Conservation (phyloP, 495 filamentous ascomycete species). For the Penicillium canariense region DNA sequence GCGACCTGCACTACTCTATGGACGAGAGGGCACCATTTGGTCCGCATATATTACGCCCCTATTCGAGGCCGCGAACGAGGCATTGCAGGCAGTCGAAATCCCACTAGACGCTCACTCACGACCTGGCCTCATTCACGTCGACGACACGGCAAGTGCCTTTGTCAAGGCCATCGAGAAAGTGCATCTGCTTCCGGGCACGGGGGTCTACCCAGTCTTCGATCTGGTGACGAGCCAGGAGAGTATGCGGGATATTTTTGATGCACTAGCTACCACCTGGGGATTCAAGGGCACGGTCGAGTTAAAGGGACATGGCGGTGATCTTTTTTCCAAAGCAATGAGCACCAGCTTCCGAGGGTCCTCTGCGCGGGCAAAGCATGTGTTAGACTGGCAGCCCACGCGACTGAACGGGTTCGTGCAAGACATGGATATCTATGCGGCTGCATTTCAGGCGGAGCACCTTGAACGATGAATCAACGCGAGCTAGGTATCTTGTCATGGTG, state of each 20-base stretch:
- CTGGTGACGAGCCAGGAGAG: conserved; percentile 11
- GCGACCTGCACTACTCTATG: conserved; percentile 7
- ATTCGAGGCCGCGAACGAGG: background rate
- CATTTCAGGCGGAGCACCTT: background rate
- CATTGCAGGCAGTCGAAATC: background rate
- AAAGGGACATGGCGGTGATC: conserved; percentile 5
- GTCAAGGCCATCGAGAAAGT: conserved; percentile 5
- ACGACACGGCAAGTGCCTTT: conserved; percentile 6
- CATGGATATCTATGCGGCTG: conserved; percentile 11
- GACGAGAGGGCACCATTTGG: conserved; percentile 7
- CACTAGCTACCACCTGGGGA: conserved; percentile 3
- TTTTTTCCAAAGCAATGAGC: conserved; percentile 8
- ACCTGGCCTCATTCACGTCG: conserved; percentile 11
- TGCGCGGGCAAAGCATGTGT: conserved; percentile 37
- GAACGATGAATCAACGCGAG: background rate
- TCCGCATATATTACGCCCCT: conserved; percentile 1
- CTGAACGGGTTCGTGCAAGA: conserved; percentile 9
- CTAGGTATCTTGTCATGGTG: background rate
- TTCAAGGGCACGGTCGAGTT: conserved; percentile 3
- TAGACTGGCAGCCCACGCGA: conserved; percentile 55
- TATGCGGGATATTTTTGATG: conserved; percentile 9
- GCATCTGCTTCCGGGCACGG: background rate
- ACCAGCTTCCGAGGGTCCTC: conserved; percentile 13
- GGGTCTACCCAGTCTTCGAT: conserved; percentile 8
- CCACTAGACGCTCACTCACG: conserved; percentile 1